Percentiles rank a stretch among this genome's conserved stretches.
phyloP scores from a whole-genome alignment of 2,329 filamentous ascomycete species.

The Coleophoma eucalyptorum region DNA sequence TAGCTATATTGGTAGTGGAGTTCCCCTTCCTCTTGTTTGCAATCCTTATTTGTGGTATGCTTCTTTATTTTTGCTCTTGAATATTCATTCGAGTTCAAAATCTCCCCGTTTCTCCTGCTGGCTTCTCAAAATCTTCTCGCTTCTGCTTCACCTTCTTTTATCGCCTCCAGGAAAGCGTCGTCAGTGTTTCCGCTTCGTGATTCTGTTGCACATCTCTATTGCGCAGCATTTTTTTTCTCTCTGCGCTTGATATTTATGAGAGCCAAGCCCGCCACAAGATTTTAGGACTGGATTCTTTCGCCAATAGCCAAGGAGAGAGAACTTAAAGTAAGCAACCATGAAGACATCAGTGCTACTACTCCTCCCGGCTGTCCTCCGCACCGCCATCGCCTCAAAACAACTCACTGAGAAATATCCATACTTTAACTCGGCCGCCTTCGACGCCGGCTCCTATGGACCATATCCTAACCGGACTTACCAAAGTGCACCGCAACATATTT shows the following conservation, averaged over 20 bases:
- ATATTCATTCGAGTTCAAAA: neutral
- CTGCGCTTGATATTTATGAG: too few species aligned
- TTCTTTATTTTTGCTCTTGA: neutral
- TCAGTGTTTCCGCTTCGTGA: too few species aligned
- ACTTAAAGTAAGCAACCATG: neutral
- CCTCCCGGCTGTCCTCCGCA: neutral
- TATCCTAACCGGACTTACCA: constrained; percentile 30
- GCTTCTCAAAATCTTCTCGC: neutral
- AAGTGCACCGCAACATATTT: constrained; percentile 22
- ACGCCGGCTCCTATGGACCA: constrained; percentile 27
- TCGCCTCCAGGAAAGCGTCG: too few species aligned
- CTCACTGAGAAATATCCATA: neutral
- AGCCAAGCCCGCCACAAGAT: neutral
- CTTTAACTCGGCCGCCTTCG: constrained; percentile 20
- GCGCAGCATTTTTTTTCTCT: too few species aligned
- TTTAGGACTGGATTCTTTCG: neutral
- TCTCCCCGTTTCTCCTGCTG: neutral
- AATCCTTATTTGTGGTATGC: neutral
- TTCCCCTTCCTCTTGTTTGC: neutral
- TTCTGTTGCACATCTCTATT: too few species aligned
- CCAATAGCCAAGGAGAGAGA: neutral
- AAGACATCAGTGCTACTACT: neutral
- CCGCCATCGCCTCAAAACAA: neutral
- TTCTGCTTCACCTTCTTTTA: neutral
- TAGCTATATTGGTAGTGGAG: too few species aligned